Evolutionary conservation across 495 filamentous ascomycete species (phyloP).

Genomic region (Collariella sp.): DNA sequence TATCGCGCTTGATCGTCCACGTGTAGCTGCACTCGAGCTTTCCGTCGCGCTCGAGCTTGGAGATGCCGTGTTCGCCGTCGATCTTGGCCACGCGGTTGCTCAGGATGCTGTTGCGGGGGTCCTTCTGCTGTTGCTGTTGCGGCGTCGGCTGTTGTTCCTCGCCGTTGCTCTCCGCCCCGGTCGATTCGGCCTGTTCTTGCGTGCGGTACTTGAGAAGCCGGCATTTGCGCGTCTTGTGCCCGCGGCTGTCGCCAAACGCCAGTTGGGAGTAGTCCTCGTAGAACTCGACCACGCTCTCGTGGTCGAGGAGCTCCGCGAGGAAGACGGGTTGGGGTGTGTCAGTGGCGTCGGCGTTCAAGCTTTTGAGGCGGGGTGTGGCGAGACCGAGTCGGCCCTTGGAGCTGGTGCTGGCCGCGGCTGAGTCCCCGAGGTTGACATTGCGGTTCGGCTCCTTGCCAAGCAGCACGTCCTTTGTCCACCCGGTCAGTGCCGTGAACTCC

Average conservation of each 20-base stretch:
- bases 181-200: constrained; percentile 38
- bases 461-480: constrained; percentile 87
- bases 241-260: constrained; percentile 81
- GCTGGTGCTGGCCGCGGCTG: constrained; percentile 25
- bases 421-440: constrained; percentile 64
- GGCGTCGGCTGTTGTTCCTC: constrained; percentile 27
- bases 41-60: constrained; percentile 72
- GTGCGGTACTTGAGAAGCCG: constrained; percentile 86
- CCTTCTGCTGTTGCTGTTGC: too few species aligned
- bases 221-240: constrained; percentile 72
- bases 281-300: constrained; percentile 86
- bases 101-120: constrained; percentile 41
- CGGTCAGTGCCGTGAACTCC: constrained; percentile 87
- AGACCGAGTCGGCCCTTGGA: constrained; percentile 33
- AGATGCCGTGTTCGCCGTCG: constrained; percentile 67
- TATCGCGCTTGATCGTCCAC: constrained; percentile 93
- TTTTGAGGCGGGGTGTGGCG: constrained; percentile 39
- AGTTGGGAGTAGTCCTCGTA: constrained; percentile 91
- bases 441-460: constrained; percentile 81
- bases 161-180: constrained; percentile 14
- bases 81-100: constrained; percentile 51
- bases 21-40: constrained; percentile 91
- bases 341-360: constrained; percentile 25
- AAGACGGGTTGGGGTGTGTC: constrained; percentile 64
- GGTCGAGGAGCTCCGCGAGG: constrained; percentile 84